These are phyloP conservation scores for Dipteronia dyeriana DNA, from an alignment of 345 rosid species.

Conservation along the genomic window DNA sequence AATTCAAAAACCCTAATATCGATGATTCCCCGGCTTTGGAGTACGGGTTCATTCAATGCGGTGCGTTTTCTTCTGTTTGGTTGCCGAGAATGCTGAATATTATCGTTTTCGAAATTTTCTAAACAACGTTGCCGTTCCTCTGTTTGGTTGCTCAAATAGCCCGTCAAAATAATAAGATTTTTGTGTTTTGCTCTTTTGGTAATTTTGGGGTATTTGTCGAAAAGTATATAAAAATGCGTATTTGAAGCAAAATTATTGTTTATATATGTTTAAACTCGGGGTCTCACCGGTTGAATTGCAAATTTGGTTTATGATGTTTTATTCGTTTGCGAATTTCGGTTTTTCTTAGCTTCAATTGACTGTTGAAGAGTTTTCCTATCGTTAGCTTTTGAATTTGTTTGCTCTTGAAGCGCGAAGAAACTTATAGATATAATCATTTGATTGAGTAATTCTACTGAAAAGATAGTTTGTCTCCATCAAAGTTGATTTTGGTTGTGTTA, in stretches of 20 bases:
- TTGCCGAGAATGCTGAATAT: neutral
- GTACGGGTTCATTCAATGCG: slow-evolving; percentile 49
- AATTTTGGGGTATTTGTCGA: neutral
- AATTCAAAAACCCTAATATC: slow-evolving; percentile 62
- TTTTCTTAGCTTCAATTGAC: neutral
- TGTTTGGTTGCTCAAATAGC: slow-evolving; percentile 8
- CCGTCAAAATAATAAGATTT: slow-evolving; percentile 5
- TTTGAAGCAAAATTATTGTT: neutral
- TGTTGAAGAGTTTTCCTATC: neutral
- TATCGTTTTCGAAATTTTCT: neutral
- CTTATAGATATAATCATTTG: neutral
- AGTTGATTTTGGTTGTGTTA: neutral
- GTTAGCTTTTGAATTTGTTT: no score
- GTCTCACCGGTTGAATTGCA: neutral
- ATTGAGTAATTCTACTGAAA: neutral
- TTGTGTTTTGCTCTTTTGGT: neutral
- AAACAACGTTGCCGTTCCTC: neutral
- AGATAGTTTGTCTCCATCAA: neutral
- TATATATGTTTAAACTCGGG: neutral
- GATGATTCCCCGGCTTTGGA: slow-evolving; percentile 42
- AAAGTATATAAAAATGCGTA: slow-evolving; percentile 5
- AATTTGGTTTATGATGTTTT: neutral
- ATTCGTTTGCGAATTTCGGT: neutral
- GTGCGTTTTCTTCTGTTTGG: slow-evolving; percentile 36
- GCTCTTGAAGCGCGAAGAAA: neutral